Base-by-base conservation (phyloP, 177 flowering plant genomes). In the Vitis hybrid region DNA sequence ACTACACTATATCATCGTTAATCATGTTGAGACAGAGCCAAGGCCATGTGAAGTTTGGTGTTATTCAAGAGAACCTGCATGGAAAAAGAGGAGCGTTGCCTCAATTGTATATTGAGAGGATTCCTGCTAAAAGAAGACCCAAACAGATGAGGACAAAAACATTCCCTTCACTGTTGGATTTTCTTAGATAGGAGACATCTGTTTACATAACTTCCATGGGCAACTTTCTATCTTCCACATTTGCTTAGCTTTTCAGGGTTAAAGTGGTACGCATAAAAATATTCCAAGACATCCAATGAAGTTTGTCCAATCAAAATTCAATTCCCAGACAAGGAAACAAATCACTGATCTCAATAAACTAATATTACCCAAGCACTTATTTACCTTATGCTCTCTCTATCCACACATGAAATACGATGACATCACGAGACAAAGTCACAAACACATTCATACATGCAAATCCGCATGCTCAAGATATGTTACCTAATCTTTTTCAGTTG, bases 81-180 rank as follows among this genome's bases (percentile, higher is more conserved):
- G 18, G 21, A 56, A 3, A 19, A 49, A 61, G 32, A 62, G 23
- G 64, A 59, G 21, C 56, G 60, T 77, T 63, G 77, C 58, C 32
- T 59, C 54, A 69, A 69, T 40, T 4, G 70, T 50, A 26, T 68
- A 64, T 67, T 18, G 52, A 30, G 52, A 48, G 45, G 80, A 80
- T 82, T 79, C 82, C 74, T 61, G 52, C 57, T 57, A 49, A 56
- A 48, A 2, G 69, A 58, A 69, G 48, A 62, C 57, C 64, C 76
- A 75, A 72, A 64, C 52, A 67, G 1, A 67, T 54, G 48, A 74
- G 34, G 80, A 80, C 86, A 84, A 83, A 74, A 49, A 67, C 34
- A 67, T 40, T 63, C 54, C 64, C 23, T 65, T 68, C 73, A 72
- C 51, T 59, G 56, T 32, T 52, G 66, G 54, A 12, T 56, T 56